Percentiles rank a stretch among this genome's conserved stretches.
phyloP scores from a whole-genome alignment of 2,329 filamentous ascomycete species.

The Colletotrichum viniferum region DNA sequence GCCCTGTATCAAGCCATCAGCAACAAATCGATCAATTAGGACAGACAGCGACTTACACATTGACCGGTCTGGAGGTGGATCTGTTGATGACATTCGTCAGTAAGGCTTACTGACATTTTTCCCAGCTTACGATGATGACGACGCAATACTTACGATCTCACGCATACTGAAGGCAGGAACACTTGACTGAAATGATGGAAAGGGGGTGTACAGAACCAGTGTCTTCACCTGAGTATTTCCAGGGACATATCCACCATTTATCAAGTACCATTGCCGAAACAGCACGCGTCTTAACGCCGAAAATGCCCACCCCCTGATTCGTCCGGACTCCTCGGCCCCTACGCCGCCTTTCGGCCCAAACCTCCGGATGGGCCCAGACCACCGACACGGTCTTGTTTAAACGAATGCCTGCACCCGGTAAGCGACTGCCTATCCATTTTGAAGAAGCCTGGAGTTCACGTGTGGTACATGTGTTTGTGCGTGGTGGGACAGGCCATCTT shows the following conservation, averaged over 20 bases:
- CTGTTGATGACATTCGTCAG: constrained; percentile 67
- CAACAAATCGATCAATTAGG: neutral
- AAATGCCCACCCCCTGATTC: neutral
- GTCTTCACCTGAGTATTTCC: neutral
- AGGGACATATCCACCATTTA: neutral
- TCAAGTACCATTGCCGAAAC: neutral
- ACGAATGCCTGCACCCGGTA: neutral
- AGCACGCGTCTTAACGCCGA: neutral
- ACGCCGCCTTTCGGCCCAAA: neutral
- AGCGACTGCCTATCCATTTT: neutral
- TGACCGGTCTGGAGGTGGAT: constrained; percentile 99
- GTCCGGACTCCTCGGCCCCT: neutral
- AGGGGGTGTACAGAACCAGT: neutral
- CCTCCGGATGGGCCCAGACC: neutral
- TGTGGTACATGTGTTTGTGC: neutral
- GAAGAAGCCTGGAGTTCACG: neutral
- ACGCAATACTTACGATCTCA: constrained; percentile 60
- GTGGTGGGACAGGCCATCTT: neutral
- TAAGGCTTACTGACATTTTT: constrained; percentile 24
- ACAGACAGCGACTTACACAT: constrained; percentile 67
- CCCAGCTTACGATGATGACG: neutral
- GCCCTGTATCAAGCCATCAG: constrained; percentile 63
- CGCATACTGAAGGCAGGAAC: constrained; percentile 55
- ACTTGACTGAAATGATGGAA: neutral
- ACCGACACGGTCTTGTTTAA: neutral